A percentile compares a stretch with the other conserved stretches of the same genome.
These are phyloP conservation scores for Daldinia concentrica DNA, from an alignment of 495 filamentous ascomycete species.

Conservation along the genomic window DNA sequence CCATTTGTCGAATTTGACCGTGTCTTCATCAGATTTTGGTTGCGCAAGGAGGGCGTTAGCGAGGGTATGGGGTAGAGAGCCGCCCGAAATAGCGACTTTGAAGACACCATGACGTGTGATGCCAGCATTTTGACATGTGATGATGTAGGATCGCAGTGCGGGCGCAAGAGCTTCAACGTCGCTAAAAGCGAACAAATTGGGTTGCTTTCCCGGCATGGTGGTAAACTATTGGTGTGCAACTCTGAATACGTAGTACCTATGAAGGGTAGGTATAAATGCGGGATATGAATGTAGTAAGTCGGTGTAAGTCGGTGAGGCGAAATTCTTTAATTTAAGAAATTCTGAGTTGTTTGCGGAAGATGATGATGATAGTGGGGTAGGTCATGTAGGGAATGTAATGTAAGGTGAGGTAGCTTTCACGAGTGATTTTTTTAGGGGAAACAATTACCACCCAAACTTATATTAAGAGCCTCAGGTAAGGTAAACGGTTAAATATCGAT, in stretches of 20 bases:
- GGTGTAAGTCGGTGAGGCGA: conserved; percentile 6
- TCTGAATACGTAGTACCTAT: not conserved
- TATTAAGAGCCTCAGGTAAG: not conserved
- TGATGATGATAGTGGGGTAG: conserved; percentile 29
- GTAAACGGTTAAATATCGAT: not conserved
- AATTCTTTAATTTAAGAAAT: conserved; percentile 13
- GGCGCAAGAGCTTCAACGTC: conserved; percentile 72
- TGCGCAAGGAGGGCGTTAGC: conserved; percentile 77
- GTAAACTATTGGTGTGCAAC: not conserved
- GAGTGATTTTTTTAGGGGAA: conserved; percentile 27
- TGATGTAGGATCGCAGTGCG: conserved; percentile 80
- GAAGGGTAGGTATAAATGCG: conserved; percentile 8
- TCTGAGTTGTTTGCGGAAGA: conserved; percentile 25
- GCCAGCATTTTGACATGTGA: conserved; percentile 79
- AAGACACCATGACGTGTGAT: conserved; percentile 82
- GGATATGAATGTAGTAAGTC: not conserved
- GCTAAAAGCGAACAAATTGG: conserved; percentile 86
- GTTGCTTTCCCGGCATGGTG: conserved; percentile 73
- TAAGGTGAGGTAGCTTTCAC: conserved; percentile 19
- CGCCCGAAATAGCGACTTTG: conserved; percentile 92
- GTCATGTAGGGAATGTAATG: not conserved
- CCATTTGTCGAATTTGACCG: conserved; percentile 84
- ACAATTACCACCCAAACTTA: conserved; percentile 2
- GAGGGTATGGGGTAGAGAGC: conserved; percentile 88
- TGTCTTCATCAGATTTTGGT: conserved; percentile 67